Conservation (phyloP, 2,329 filamentous ascomycete genomes). For the Hortaea sp. region DNA sequence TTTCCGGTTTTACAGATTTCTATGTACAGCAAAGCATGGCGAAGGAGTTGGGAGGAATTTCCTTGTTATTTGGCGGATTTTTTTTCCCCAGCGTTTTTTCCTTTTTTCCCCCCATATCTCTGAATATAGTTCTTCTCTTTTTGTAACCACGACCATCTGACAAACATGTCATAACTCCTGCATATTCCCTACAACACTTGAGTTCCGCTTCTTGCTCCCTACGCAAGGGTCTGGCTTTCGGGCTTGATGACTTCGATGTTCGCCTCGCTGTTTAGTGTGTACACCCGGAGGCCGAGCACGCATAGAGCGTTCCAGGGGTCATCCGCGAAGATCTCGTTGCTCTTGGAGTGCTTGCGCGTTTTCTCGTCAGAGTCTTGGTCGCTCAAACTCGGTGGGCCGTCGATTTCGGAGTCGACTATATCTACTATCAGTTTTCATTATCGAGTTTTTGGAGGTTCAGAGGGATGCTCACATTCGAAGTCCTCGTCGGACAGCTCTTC, state of each 20-base stretch:
- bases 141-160: too few relatives aligned
- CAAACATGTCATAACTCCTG: too few relatives aligned
- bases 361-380: conserved; percentile 1
- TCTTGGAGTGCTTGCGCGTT: not conserved
- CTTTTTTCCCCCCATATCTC: too few relatives aligned
- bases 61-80: too few relatives aligned
- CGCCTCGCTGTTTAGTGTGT: conserved; percentile 41
- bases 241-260: conserved; percentile 44
- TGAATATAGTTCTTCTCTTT: too few relatives aligned
- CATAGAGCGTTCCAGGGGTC: conserved; percentile 54
- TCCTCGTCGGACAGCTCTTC: conserved; percentile 22
- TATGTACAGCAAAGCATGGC: not conserved
- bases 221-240: conserved; percentile 8
- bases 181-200: too few relatives aligned
- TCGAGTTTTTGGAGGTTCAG: too few relatives aligned
- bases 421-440: too few relatives aligned
- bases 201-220: too few relatives aligned
- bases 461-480: conserved; percentile 16
- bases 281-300: conserved; percentile 50
- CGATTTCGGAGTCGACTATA: conserved; percentile 17
- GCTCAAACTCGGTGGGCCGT: conserved; percentile 11
- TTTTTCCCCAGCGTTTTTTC: too few relatives aligned
- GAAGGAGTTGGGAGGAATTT: not conserved
- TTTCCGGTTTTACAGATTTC: not conserved
- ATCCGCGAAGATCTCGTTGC: conserved; percentile 34